Conservation (phyloP, 2,329 filamentous ascomycete genomes). For the Aspergillus melleus region DNA sequence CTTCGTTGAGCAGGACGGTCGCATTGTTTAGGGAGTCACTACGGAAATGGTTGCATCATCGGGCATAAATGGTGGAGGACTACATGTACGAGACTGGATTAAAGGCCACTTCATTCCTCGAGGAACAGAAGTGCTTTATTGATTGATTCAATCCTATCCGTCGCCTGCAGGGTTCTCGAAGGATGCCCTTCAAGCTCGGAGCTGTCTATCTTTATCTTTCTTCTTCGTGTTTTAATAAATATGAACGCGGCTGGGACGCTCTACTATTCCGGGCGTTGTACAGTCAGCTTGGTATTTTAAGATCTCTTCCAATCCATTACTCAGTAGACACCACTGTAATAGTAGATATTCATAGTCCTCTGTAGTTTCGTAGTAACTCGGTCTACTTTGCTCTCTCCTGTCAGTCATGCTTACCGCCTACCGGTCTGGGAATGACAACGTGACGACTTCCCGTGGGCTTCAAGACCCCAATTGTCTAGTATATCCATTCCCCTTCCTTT, state of each 20-base stretch:
- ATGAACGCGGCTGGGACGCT: constrained; percentile 21
- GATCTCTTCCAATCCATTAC: neutral
- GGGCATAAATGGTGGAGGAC: constrained; percentile 18
- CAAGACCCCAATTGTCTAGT: neutral
- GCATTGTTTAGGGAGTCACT: constrained; percentile 22
- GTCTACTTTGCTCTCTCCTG: neutral
- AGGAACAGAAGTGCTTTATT: constrained; percentile 7
- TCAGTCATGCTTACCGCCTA: constrained; percentile 15
- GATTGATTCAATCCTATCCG: constrained; percentile 6
- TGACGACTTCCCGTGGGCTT: constrained; percentile 19
- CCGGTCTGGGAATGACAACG: constrained; percentile 22
- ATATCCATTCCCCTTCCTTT: neutral
- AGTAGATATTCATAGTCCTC: too few species aligned
- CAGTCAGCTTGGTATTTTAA: neutral
- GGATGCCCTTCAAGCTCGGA: constrained; percentile 6
- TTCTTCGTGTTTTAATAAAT: constrained; percentile 21
- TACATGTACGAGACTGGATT: constrained; percentile 5
- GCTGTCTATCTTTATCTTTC: constrained; percentile 20
- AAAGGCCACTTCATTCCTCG: constrained; percentile 7
- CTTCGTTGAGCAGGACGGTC: constrained; percentile 16
- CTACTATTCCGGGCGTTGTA: constrained; percentile 6
- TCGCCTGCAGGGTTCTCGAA: constrained; percentile 9
- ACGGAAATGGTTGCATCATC: constrained; percentile 21
- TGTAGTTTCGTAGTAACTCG: neutral
- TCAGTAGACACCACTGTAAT: neutral